phyloP scores from a whole-genome alignment of 495 filamentous ascomycete genomes.

The Penicillium cosmopolitanum region DNA sequence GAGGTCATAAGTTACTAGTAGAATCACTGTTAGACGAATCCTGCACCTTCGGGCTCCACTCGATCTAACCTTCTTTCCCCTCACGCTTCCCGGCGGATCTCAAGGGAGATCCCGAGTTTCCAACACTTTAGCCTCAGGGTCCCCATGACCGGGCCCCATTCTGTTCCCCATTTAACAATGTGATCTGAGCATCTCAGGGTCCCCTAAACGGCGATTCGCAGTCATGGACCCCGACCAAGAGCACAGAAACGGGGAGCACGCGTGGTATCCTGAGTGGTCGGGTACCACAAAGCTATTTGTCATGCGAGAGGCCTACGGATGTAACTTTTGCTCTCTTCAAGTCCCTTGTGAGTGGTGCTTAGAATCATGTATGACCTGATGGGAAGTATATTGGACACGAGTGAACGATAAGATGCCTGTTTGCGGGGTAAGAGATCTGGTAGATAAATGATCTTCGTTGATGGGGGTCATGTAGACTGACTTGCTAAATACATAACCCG shows the following conservation, averaged over 20 bases:
- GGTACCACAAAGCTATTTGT: slow-evolving; percentile 25
- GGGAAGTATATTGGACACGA: background rate
- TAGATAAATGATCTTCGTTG: slow-evolving; percentile 7
- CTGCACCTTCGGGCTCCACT: too few species aligned
- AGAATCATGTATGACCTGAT: background rate
- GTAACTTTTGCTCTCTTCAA: slow-evolving; percentile 23
- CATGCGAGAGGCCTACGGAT: slow-evolving; percentile 18
- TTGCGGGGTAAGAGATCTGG: slow-evolving; percentile 5
- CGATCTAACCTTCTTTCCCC: too few species aligned
- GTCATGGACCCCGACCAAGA: background rate
- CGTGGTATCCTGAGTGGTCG: slow-evolving; percentile 8
- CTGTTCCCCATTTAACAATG: background rate
- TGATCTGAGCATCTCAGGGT: background rate
- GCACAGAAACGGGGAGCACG: slow-evolving; percentile 2
- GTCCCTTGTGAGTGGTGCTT: slow-evolving; percentile 5
- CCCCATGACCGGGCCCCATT: too few species aligned
- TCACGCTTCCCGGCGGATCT: too few species aligned
- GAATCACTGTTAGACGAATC: too few species aligned
- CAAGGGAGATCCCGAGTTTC: too few species aligned
- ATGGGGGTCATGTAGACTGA: background rate
- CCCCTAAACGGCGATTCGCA: background rate
- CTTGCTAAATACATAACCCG: background rate
- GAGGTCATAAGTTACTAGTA: too few species aligned
- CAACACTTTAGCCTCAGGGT: too few species aligned
- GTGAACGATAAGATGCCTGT: background rate